Base-by-base conservation (phyloP, 306 rosid species). In the Mimosa pudica region DNA sequence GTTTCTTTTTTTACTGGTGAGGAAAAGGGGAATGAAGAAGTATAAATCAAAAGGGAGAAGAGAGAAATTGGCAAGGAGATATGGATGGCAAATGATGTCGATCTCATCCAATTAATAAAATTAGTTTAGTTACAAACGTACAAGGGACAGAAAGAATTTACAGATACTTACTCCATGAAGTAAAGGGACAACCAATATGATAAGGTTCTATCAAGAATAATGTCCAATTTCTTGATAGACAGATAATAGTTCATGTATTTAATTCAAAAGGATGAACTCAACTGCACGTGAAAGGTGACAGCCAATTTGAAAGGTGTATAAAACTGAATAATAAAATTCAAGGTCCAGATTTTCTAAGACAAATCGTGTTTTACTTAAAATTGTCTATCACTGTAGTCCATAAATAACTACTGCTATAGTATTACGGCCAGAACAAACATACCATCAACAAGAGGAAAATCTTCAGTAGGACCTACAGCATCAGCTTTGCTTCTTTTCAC, bases 401-500 rank as follows among this genome's bases (percentile, higher is more conserved):
- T 33, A 45, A 83, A 52, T 35, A 55, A 54, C 8, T 57, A 48
- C 67, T 30, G 42, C 72, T 60, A 55, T 71, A 77, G 54, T 32
- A 32, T 12, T 77, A 46, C 41, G 72, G 73, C 13, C 11, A 12
- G 67, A 32, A 73, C 49, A 49, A 66, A 47, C 81, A 66, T 84
- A 92, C 98, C 98, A 87, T 95, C 97, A 58, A 92, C 97, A 46
- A 95, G 96, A 73, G 98, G 98, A 79, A 95, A 80, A 81, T 95
- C 94, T 47, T 89, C 96, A 4, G 97, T 85, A 10, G 98, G 97
- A 82, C 86, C 87, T 57, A 81, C 79, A 12, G 98, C 97, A 79
- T 90, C 90, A n/a, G 83, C 46, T 83, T 91, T 95, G 74, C 94
- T 88, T 83, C 89, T 93, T 88, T 88, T 91, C 68, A 90, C 73